These are phyloP conservation scores for Ormosia semicastrata DNA, from an alignment of 306 rosid species.

Conservation along the genomic window DNA sequence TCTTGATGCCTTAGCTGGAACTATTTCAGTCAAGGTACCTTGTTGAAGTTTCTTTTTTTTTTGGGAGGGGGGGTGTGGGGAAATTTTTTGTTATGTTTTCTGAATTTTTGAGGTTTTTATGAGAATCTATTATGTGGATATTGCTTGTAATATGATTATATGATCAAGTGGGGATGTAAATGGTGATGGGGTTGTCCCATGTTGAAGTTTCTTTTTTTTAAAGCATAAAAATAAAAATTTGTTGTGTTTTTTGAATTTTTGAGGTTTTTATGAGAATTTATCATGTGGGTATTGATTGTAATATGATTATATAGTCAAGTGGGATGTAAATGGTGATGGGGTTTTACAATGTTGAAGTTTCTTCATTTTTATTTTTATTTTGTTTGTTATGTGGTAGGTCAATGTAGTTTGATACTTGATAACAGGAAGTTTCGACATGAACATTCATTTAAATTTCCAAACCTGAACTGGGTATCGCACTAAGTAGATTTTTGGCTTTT, in stretches of 20 bases:
- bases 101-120: neutral
- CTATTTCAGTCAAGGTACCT: slow-evolving; percentile 78
- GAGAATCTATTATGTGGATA: neutral
- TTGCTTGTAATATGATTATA: neutral
- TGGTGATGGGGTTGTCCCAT: neutral
- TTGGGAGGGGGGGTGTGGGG: too few relatives aligned
- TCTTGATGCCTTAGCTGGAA: slow-evolving; percentile 94
- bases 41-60: neutral
- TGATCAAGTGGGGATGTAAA: neutral
- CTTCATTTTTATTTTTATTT: too few relatives aligned
- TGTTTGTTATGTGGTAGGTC: slow-evolving; percentile 20
- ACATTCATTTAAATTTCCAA: neutral
- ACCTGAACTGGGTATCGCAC: neutral
- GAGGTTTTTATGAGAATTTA: too few relatives aligned
- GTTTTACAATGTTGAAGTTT: neutral
- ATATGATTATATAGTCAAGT: neutral
- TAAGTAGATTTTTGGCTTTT: slow-evolving; percentile 1
- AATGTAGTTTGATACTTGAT: slow-evolving; percentile 9
- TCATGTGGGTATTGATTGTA: too few relatives aligned
- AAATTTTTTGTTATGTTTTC: too few relatives aligned
- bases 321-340: neutral
- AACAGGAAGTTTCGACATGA: neutral
- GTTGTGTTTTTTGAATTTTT: too few relatives aligned
- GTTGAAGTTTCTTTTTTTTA: too few relatives aligned
- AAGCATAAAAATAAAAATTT: too few relatives aligned